Conservation (phyloP, 2,329 filamentous ascomycete species). For the Malbranchea zuffiana region DNA sequence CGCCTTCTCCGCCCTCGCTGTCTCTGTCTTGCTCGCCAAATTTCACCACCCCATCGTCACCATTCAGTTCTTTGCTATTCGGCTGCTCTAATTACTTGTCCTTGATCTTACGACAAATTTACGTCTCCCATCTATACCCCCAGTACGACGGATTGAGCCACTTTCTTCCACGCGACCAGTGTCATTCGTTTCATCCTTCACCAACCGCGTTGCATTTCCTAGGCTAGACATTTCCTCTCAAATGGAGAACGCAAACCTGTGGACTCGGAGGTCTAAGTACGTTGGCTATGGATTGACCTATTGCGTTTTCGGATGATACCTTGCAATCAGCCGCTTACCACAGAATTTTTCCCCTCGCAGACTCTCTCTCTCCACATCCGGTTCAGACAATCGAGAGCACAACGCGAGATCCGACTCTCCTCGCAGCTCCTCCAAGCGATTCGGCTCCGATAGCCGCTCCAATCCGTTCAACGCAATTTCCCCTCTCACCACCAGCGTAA, state of each 20-base stretch:
- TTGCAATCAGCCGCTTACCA: neutral
- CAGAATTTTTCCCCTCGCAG: constrained; percentile 27
- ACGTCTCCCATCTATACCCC: no score
- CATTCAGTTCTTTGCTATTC: no score
- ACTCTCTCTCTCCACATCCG: constrained; percentile 74
- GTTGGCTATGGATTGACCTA: neutral
- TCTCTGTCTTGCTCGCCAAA: no score
- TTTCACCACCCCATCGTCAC: no score
- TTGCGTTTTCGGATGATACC: neutral
- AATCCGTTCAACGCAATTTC: constrained; percentile 72
- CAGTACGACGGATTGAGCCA: no score
- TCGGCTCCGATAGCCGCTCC: constrained; percentile 56
- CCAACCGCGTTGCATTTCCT: neutral
- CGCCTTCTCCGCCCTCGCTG: no score
- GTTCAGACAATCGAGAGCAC: constrained; percentile 42
- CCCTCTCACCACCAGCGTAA: constrained; percentile 56
- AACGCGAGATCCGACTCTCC: constrained; percentile 46
- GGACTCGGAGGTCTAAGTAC: constrained; percentile 33
- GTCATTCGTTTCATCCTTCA: constrained; percentile 1
- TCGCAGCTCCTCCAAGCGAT: constrained; percentile 61
- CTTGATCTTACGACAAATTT: no score
- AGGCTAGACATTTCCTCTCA: constrained; percentile 13
- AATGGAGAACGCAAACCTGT: constrained; percentile 43
- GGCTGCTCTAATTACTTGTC: no score
- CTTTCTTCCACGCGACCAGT: neutral